Conservation (phyloP, 345 rosid genomes). For the Pelargonium nanum region DNA sequence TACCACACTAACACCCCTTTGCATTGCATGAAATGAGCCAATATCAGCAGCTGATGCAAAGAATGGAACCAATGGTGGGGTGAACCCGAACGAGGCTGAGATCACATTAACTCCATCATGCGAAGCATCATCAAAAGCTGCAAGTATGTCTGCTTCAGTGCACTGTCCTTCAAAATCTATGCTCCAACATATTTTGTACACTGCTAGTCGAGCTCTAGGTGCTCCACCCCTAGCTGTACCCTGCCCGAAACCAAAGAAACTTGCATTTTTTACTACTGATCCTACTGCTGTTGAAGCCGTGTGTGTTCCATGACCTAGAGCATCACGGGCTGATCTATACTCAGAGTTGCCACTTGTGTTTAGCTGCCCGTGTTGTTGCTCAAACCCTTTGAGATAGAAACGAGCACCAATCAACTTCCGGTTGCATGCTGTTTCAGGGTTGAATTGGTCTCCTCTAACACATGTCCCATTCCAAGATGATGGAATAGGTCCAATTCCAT, state of each 20-base stretch:
- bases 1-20: constrained; percentile 43
- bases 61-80: constrained; percentile 36
- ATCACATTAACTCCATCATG: constrained; percentile 43
- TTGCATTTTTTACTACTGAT: constrained; percentile 26
- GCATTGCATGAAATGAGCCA: constrained; percentile 50
- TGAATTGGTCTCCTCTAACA: constrained; percentile 37
- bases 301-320: constrained; percentile 57
- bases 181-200: constrained; percentile 49
- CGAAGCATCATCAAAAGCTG: constrained; percentile 47
- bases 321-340: constrained; percentile 49
- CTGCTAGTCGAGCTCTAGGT: constrained; percentile 47
- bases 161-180: constrained; percentile 22
- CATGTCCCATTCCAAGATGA: constrained; percentile 52
- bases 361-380: constrained; percentile 25
- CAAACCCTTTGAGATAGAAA: constrained; percentile 45
- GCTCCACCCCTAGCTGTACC: constrained; percentile 61
- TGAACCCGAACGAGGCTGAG: constrained; percentile 41
- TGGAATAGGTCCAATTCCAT: constrained; percentile 36
- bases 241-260: constrained; percentile 25
- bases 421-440: constrained; percentile 44
- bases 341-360: constrained; percentile 23
- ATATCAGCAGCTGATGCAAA: constrained; percentile 26
- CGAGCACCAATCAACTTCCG: constrained; percentile 61
- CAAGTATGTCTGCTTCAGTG: constrained; percentile 41
- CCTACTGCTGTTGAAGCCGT: constrained; percentile 56